Base-by-base conservation (phyloP, 345 rosid genomes). In the Salix purpurea region DNA sequence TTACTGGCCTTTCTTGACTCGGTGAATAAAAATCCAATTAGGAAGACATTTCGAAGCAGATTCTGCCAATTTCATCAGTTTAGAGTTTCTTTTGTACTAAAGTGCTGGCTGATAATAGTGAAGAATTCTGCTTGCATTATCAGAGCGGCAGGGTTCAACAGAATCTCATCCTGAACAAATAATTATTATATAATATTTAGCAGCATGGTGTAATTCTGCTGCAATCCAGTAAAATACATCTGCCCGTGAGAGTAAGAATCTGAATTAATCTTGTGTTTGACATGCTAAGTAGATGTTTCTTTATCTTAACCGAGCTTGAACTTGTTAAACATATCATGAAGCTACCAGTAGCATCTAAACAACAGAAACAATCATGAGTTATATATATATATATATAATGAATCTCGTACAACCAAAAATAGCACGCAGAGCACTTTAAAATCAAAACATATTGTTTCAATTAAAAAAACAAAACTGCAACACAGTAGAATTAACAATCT, bases 1-100 rank as follows among this genome's bases (percentile, higher is more conserved):
- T 77, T 79, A 82, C 70, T 82, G 84, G 85, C 87, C 87, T 48
- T 86, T 84, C 79, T 21, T 84, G 85, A 64, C n/a, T 8, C 79
- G 21, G 5, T 39, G 76, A 46, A 66, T 54, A 42, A 67, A 58
- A 23, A 12, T n/a, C 32, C 40, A 36, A 32, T 6, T 9, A 39
- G 42, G 30, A 9, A 66, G 69, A 32, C 48, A 10, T 44, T 10
- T 44, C 1, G 48, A 44, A 12, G 12, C 48, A 68, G 50, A 11
- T 23, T 23, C 42, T 66, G n/a, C 23, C 28, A 66, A 11, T 4
- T 19, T 66, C 44, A 15, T 66, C 24, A 2, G 9, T 32, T 19
- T n/a, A 19, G 39, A 66, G 40, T 39, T 52, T 52, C 58, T 52
- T 52, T 2, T 52, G 10, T 52, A 19, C 8, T 52, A 52, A 19